Percentiles rank a stretch among this genome's conserved stretches.
Conservation (phyloP, 202 grass and related monocot genomes). For the Zizania palustris region DNA sequence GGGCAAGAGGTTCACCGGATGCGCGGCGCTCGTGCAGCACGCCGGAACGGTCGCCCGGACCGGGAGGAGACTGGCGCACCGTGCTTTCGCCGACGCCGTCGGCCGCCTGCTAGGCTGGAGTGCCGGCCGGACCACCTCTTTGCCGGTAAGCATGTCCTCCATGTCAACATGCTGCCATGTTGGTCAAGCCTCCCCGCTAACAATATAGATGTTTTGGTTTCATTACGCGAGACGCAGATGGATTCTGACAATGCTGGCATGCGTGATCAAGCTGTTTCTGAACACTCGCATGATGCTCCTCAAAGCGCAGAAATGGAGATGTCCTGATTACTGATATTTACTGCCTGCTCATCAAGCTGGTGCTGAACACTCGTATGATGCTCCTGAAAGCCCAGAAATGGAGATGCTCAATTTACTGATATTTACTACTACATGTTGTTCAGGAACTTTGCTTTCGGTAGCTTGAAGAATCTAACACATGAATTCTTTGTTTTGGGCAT, state of each 20-base stretch:
- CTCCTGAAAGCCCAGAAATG: too few species aligned
- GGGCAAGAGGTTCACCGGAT: constrained; percentile 61
- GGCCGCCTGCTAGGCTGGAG: constrained; percentile 49
- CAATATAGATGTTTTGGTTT: background rate
- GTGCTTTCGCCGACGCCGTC: constrained; percentile 56
- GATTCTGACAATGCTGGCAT: constrained; percentile 22
- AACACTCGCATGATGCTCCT: constrained; percentile 19
- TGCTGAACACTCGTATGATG: too few species aligned
- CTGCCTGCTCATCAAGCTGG: too few species aligned
- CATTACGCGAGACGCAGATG: constrained; percentile 33
- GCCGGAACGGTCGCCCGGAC: constrained; percentile 51
- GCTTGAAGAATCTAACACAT: too few species aligned
- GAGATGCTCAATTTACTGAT: too few species aligned
- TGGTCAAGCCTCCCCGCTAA: background rate
- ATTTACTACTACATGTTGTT: too few species aligned
- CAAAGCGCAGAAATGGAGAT: constrained; percentile 44
- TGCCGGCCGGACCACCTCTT: constrained; percentile 31
- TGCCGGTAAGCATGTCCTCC: constrained; percentile 20
- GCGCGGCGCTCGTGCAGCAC: constrained; percentile 76
- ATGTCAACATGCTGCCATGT: background rate
- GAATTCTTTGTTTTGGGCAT: too few species aligned
- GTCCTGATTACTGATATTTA: background rate
- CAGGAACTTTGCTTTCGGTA: too few species aligned
- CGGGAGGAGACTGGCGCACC: constrained; percentile 56
- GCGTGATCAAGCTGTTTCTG: constrained; percentile 44